A percentile compares a stretch with the other conserved stretches of the same genome.
Evolutionary conservation across 306 rosid species (phyloP).

Genomic region (Rosa chinensis): DNA sequence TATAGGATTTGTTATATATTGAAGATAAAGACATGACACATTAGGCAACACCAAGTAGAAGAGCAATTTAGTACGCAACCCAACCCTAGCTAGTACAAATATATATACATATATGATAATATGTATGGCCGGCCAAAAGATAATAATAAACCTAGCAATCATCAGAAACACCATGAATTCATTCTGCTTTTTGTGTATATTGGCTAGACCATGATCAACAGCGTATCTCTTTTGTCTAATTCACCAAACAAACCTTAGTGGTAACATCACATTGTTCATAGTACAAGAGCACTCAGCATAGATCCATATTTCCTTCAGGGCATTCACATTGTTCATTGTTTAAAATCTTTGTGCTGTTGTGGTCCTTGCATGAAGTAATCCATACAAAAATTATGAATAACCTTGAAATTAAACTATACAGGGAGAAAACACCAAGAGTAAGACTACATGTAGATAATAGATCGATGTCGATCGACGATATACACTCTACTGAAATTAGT

Average conservation of each 20-base stretch:
- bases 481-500: neutral
- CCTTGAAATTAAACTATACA: neutral
- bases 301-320: neutral
- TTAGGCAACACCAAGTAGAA: neutral
- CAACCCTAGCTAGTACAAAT: no score
- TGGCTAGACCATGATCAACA: neutral
- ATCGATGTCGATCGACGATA: neutral
- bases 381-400: neutral
- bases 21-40: neutral
- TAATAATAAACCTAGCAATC: neutral
- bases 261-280: neutral
- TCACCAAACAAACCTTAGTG: conserved; percentile 5
- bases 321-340: neutral
- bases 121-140: neutral
- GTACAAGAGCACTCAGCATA: conserved; percentile 3
- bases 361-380: neutral
- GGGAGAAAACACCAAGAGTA: no score
- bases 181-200: neutral
- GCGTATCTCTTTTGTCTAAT: neutral
- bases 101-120: neutral
- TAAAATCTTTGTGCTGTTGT: neutral
- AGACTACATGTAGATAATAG: no score
- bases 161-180: neutral
- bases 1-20: neutral
- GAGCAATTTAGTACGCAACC: conserved; percentile 1